Evolutionary conservation across 257 asterid species (phyloP).

Genomic region (Eucommia ulmoides): DNA sequence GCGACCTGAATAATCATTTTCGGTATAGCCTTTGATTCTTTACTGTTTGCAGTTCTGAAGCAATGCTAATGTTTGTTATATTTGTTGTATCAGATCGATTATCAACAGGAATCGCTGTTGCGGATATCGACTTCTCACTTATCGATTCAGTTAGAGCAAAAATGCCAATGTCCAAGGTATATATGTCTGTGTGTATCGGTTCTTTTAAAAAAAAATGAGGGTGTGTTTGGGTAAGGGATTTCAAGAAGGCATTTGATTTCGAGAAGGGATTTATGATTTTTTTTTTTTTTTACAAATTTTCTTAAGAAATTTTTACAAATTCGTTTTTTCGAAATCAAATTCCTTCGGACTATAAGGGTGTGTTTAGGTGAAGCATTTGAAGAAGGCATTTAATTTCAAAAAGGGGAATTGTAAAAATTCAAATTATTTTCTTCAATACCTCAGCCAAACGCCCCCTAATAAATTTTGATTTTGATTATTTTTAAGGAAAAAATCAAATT

Average conservation of each 20-base stretch:
- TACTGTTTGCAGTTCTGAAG: neutral
- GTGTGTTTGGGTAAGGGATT: no score
- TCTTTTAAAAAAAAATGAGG: no score
- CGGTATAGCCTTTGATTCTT: neutral
- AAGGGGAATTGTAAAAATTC: neutral
- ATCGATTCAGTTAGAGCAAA: constrained; percentile 63
- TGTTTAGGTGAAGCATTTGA: no score
- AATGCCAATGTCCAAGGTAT: constrained; percentile 67
- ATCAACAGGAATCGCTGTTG: constrained; percentile 74
- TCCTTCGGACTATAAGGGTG: no score
- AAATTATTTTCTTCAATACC: neutral
- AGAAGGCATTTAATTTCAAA: neutral
- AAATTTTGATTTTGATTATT: neutral
- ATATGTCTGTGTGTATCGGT: no score
- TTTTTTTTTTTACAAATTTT: neutral
- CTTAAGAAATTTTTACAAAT: neutral
- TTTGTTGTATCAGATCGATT: constrained; percentile 37
- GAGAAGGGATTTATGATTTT: neutral
- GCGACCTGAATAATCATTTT: neutral
- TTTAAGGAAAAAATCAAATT: no score
- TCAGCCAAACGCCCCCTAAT: neutral
- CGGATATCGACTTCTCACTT: constrained; percentile 66
- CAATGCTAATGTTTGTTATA: neutral
- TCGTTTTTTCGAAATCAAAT: neutral
- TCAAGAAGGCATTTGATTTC: neutral